A percentile compares a stretch with the other conserved stretches of the same genome.
These are phyloP conservation scores for Lactuca sativa DNA, from an alignment of 129 eudicot genomes.

Conservation along the genomic window DNA sequence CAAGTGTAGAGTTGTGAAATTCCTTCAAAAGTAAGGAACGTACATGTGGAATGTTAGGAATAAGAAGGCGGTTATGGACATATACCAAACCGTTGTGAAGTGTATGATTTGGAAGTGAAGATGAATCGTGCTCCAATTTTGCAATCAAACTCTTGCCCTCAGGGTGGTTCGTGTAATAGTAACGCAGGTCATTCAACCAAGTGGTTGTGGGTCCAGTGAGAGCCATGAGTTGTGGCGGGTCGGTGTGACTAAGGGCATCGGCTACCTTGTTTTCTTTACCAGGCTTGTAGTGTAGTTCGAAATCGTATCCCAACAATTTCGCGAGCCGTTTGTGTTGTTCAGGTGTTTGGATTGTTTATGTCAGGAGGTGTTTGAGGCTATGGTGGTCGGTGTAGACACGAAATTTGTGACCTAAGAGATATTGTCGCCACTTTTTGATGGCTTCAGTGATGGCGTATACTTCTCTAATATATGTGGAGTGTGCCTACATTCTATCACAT, in stretches of 20 bases:
- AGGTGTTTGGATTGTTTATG: not conserved
- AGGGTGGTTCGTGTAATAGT: not conserved
- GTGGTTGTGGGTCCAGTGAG: not conserved
- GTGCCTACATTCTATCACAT: not conserved
- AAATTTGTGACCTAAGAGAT: not conserved
- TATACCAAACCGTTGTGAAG: not conserved
- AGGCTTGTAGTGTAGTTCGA: not conserved
- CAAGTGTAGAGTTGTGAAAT: not conserved
- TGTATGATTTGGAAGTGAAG: not conserved
- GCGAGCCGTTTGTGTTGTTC: not conserved
- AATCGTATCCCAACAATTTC: not conserved
- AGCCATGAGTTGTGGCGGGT: not conserved
- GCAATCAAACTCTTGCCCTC: not conserved
- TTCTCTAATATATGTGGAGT: not conserved
- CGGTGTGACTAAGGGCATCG: not conserved
- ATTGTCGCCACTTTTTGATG: slow-evolving; percentile 2
- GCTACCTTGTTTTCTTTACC: not conserved
- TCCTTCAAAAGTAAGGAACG: not conserved
- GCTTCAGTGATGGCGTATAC: not conserved
- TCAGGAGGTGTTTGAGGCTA: not conserved
- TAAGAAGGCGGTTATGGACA: not conserved
- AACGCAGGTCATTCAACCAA: not conserved
- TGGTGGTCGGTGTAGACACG: not conserved
- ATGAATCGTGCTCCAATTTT: not conserved
- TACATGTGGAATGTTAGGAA: not conserved